Base-by-base conservation (phyloP, 2,329 filamentous ascomycete species). In the Cryphonectria naterciae region DNA sequence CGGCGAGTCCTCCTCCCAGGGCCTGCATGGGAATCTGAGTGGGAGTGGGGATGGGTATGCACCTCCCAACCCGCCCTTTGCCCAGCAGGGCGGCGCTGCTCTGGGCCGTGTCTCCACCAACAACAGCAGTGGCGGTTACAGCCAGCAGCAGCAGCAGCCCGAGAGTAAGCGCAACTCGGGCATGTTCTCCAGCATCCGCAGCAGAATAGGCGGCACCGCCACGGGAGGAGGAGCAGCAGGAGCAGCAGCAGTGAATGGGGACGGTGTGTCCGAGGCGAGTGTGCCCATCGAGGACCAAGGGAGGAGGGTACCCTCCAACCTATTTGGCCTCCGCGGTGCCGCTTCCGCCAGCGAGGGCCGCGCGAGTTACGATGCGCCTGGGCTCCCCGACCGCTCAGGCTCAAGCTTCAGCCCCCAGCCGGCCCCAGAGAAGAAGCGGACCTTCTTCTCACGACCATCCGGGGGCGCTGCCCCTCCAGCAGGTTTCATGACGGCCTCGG, bases 171-270 rank as follows among this genome's bases (percentile, higher is more conserved):
- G 79, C 39, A 82, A 80, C 69, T 85, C 82, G 15, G 83, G 79
- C 28, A 77, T 88, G n/a, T 85, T 89, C 73, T 87, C 86, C 73
- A 85, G 86, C 22, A 79, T 87, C 67, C 83, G 85, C 3, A 83
- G 81, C 67, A 82, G 82, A 68, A 79, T 86, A 60, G 76, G n/a
- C 52, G 46, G 15, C 46, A 7, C 46, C 46, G 4, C 46, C 46
- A 28, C 58, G 7, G 37, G 37, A 10, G 37, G 2, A 10, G 37
- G 37, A 37, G 37, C 56, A n/a, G 46, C 2, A 22, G 46, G 22
- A 11, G 46, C 7, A 8, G 46, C 62, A 19, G 73, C 74, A 65
- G 73, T 78, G 8, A 78, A 76, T 25, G 78, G 79, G 22, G 83
- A 86, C 68, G 82, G 80, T 11, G 77, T 82, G 4, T 83, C 84